Conservation (phyloP, 75 land plant species). For the Picea glauca region DNA sequence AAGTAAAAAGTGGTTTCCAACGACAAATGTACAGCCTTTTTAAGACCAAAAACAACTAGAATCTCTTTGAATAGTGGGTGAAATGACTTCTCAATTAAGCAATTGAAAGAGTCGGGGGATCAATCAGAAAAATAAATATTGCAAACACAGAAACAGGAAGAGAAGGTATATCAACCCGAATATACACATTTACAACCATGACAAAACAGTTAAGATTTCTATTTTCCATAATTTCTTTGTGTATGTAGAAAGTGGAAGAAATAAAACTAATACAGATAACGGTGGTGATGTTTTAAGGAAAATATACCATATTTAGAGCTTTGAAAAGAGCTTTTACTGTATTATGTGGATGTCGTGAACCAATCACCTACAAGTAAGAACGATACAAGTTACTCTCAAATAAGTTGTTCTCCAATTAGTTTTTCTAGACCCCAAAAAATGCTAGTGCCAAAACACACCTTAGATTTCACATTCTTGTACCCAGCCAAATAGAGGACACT, state of each 20-base stretch:
- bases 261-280: background rate
- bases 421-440: background rate
- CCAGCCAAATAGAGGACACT: constrained; percentile 76
- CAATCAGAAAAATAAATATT: constrained; percentile 1
- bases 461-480: constrained; percentile 82
- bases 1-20: background rate
- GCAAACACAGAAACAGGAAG: background rate
- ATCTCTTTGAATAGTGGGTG: background rate
- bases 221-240: background rate
- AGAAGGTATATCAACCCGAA: background rate
- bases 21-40: background rate
- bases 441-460: constrained; percentile 39
- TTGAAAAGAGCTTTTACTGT: constrained; percentile 82
- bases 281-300: background rate
- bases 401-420: background rate
- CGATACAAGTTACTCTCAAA: background rate
- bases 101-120: background rate
- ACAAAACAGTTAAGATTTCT: background rate
- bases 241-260: background rate
- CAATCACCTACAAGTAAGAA: constrained; percentile 59
- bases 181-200: background rate
- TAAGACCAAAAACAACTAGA: background rate
- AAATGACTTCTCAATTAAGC: background rate
- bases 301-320: constrained; percentile 78
- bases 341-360: constrained; percentile 83